Conservation (phyloP, 2,329 filamentous ascomycete genomes). For the Neonectria sp. region DNA sequence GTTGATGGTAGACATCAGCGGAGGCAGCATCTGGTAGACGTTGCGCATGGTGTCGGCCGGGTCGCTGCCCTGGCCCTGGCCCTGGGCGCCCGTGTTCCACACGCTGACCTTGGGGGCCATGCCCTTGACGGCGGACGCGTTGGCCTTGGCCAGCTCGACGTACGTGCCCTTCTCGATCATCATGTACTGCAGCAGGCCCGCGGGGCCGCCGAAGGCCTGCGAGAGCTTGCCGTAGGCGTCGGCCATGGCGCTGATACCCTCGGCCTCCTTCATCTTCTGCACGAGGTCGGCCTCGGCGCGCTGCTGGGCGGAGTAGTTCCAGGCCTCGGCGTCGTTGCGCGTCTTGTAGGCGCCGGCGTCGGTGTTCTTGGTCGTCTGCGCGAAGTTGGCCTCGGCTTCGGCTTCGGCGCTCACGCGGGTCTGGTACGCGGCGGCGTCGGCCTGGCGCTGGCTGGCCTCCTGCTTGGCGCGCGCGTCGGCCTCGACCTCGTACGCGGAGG, state of each 20-base stretch:
- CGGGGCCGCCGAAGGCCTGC: conserved; percentile 81
- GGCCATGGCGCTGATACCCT: conserved; percentile 83
- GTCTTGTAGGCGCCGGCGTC: conserved; percentile 70
- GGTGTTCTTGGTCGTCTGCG: conserved; percentile 79
- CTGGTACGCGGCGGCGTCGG: conserved; percentile 68
- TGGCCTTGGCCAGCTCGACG: conserved; percentile 82
- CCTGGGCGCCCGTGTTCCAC: conserved; percentile 82
- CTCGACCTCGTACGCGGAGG: conserved; percentile 74
- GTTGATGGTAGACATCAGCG: conserved; percentile 87
- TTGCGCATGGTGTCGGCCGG: conserved; percentile 78
- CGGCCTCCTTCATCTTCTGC: conserved; percentile 79
- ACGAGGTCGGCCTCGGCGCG: conserved; percentile 73
- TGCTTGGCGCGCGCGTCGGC: conserved; percentile 71
- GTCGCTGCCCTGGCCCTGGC: conserved; percentile 59
- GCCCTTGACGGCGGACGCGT: conserved; percentile 81
- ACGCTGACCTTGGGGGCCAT: conserved; percentile 91
- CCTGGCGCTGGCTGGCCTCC: conserved; percentile 66
- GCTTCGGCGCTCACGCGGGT: conserved; percentile 62
- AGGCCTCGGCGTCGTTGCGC: conserved; percentile 61
- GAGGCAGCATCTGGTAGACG: conserved; percentile 87
- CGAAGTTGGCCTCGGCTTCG: conserved; percentile 70
- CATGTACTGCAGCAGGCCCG: conserved; percentile 85
- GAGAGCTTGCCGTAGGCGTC: conserved; percentile 83
- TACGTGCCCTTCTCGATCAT: conserved; percentile 91
- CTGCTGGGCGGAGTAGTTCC: conserved; percentile 56